These are phyloP conservation scores for Amoebophrya sp. DNA, from an alignment of 169 alveolate genomes.

Conservation along the genomic window DNA sequence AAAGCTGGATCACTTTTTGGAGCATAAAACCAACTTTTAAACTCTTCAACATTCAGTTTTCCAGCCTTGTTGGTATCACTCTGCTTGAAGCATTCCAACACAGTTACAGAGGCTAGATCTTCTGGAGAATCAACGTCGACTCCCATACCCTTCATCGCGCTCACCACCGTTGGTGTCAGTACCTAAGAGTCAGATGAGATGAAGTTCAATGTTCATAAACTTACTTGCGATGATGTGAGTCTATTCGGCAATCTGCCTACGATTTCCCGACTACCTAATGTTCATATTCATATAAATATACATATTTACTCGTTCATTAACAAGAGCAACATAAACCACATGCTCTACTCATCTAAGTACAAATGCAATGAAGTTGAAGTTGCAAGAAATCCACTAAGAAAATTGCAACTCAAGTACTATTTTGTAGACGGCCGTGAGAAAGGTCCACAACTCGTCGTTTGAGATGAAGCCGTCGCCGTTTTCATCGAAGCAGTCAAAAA, in stretches of 20 bases:
- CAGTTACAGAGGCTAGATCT: neutral
- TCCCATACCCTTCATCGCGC: neutral
- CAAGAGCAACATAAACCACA: no score
- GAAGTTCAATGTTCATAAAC: neutral
- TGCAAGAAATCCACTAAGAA: no score
- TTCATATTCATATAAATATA: no score
- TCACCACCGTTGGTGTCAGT: neutral
- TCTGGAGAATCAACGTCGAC: neutral
- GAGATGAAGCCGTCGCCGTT: neutral
- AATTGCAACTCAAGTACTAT: no score
- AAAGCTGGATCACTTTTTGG: neutral
- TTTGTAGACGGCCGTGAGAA: neutral
- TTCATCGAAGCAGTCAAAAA: neutral
- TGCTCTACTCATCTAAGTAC: no score
- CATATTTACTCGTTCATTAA: no score
- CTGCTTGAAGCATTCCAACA: neutral
- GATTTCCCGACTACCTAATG: no score
- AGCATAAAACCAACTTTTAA: neutral
- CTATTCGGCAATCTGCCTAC: no score
- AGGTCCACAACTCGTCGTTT: neutral
- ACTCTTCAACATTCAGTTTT: neutral
- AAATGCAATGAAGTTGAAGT: no score
- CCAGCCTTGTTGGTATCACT: neutral
- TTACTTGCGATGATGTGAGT: no score
- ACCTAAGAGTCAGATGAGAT: no score